Percentiles rank a stretch among this genome's conserved stretches.
Conservation (phyloP, 78 protist genomes). For the Creolimax fragrantissima region DNA sequence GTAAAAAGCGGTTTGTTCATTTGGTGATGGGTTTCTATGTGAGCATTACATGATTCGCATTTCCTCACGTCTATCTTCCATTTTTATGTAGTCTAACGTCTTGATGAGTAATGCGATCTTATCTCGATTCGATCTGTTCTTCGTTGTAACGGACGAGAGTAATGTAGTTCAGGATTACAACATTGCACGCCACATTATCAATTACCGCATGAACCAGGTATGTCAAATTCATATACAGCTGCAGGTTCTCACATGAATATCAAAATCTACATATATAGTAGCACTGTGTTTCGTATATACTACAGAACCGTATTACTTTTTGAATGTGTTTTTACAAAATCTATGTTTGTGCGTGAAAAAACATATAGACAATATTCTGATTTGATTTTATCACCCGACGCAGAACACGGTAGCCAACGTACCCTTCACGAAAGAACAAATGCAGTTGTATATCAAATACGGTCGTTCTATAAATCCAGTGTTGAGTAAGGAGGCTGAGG, state of each 20-base stretch:
- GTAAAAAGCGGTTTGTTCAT: too few relatives aligned
- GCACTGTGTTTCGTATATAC: neutral
- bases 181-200: constrained; percentile 91
- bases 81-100: constrained; percentile 53
- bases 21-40: too few relatives aligned
- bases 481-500: constrained; percentile 22
- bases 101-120: constrained; percentile 89
- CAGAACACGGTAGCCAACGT: constrained; percentile 6
- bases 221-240: neutral
- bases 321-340: too few relatives aligned
- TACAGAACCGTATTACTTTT: neutral
- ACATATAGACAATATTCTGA: too few relatives aligned
- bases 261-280: neutral
- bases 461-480: constrained; percentile 76
- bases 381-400: too few relatives aligned
- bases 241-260: neutral
- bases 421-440: constrained; percentile 50
- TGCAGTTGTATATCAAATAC: constrained; percentile 71
- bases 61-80: too few relatives aligned
- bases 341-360: too few relatives aligned
- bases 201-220: constrained; percentile 67
- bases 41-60: too few relatives aligned
- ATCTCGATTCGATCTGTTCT: constrained; percentile 98
- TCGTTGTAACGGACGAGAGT: constrained; percentile 86
- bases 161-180: constrained; percentile 65